Percentiles rank a stretch among this genome's conserved stretches.
Evolutionary conservation across 2,329 filamentous ascomycete genomes (phyloP).

Genomic region (Coniochaeta hoffmannii): DNA sequence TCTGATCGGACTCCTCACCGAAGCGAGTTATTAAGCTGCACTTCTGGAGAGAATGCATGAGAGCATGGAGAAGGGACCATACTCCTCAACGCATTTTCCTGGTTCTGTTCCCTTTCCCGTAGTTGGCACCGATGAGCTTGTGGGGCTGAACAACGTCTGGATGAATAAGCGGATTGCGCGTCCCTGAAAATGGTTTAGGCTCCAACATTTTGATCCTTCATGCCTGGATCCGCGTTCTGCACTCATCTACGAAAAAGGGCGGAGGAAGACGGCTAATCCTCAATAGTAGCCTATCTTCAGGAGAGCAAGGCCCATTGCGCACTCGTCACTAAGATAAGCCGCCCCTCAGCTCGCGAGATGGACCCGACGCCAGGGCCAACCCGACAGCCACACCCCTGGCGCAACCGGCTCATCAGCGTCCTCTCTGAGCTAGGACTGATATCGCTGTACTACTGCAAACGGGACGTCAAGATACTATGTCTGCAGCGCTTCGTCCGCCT

Average conservation of each 20-base stretch:
- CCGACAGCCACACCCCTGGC: neutral
- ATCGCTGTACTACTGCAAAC: conserved; percentile 18
- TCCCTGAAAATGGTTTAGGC: neutral
- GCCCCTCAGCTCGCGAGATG: no score
- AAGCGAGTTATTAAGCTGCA: neutral
- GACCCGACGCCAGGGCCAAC: neutral
- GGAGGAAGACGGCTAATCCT: no score
- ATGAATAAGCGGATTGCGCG: neutral
- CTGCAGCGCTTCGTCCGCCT: conserved; percentile 53
- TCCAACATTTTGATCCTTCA: neutral
- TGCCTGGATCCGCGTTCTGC: neutral
- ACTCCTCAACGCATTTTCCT: no score
- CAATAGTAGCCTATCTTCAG: no score
- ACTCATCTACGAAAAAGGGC: neutral
- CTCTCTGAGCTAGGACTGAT: neutral
- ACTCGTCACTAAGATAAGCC: neutral
- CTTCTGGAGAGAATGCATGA: no score
- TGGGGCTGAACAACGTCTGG: neutral
- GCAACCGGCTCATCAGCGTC: neutral
- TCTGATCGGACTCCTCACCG: neutral
- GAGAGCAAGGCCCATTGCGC: no score
- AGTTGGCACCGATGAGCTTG: neutral
- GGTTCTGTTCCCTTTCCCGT: neutral
- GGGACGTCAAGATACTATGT: conserved; percentile 50
- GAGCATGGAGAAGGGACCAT: neutral